A percentile compares a stretch with the other conserved stretches of the same genome.
Conservation (phyloP, 2,329 filamentous ascomycete species). For the Fusarium mundagurra region DNA sequence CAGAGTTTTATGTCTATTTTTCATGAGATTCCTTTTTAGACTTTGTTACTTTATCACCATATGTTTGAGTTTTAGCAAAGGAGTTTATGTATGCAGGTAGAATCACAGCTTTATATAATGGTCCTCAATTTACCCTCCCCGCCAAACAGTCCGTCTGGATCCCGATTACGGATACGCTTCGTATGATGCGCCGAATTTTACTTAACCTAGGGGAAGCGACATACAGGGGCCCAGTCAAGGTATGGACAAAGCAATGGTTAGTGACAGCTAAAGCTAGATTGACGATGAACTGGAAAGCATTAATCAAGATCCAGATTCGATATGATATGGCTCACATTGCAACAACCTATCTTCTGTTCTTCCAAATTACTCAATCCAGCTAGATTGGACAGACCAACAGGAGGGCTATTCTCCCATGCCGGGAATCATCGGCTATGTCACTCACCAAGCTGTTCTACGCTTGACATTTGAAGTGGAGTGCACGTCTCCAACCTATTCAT, state of each 20-base stretch:
- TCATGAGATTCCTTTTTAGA: not conserved
- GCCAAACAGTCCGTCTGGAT: not conserved
- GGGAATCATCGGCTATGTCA: constrained; percentile 15
- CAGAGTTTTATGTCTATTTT: not conserved
- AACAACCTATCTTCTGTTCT: not conserved
- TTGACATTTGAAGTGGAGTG: not conserved
- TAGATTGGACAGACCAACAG: not conserved
- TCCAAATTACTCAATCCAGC: no score
- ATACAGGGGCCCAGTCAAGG: not conserved
- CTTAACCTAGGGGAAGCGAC: not conserved
- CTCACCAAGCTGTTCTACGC: not conserved
- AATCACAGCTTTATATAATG: no score
- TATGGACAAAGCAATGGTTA: not conserved
- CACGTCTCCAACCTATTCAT: not conserved
- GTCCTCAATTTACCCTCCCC: not conserved
- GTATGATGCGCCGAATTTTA: rapidly evolving
- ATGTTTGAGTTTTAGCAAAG: not conserved
- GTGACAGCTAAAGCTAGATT: not conserved
- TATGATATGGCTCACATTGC: not conserved
- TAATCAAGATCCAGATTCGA: not conserved
- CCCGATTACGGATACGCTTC: not conserved
- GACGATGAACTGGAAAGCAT: not conserved
- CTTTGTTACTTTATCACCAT: not conserved
- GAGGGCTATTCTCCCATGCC: not conserved
- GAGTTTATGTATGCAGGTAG: not conserved